Evolutionary conservation across 371 early-diverging fungal genomes (phyloP).

Genomic region (Mortierella sp.): DNA sequence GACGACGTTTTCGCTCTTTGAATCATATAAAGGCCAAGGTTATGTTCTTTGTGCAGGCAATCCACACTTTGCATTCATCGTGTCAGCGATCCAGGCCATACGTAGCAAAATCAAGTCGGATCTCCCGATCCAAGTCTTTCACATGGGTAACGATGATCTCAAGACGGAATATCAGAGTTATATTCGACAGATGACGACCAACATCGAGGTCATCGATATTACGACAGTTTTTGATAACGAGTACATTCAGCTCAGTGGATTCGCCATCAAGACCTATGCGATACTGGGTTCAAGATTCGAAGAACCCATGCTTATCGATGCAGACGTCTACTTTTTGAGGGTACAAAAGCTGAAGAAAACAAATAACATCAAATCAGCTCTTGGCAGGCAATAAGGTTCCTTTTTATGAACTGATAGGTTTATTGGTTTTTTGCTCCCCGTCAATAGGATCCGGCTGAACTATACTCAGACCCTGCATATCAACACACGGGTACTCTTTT

Average conservation of each 20-base stretch:
- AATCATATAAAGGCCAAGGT: constrained; percentile 59
- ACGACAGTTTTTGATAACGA: constrained; percentile 62
- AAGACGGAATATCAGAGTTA: constrained; percentile 52
- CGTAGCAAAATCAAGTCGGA: constrained; percentile 41
- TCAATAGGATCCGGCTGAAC: constrained; percentile 58
- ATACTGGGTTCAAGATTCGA: constrained; percentile 73
- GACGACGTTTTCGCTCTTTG: constrained; percentile 23
- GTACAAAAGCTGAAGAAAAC: too few relatives aligned
- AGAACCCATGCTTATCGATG: constrained; percentile 77
- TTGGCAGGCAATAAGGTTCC: too few relatives aligned
- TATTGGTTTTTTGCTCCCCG: neutral
- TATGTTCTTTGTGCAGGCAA: constrained; percentile 75
- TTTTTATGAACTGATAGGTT: neutral
- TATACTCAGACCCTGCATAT: constrained; percentile 70
- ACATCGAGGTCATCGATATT: constrained; percentile 64
- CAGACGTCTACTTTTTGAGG: constrained; percentile 76
- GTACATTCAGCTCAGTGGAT: constrained; percentile 63
- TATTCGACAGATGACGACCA: constrained; percentile 56
- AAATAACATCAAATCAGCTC: too few relatives aligned
- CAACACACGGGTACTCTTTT: constrained; percentile 66
- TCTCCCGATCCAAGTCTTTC: constrained; percentile 80
- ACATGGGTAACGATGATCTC: constrained; percentile 70
- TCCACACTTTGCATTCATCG: constrained; percentile 69
- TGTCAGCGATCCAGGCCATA: constrained; percentile 60
- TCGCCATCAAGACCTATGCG: constrained; percentile 73